These are phyloP conservation scores for Sporisorium exsertum DNA, from an alignment of 1,284 basidiomycete genomes.

Conservation along the genomic window DNA sequence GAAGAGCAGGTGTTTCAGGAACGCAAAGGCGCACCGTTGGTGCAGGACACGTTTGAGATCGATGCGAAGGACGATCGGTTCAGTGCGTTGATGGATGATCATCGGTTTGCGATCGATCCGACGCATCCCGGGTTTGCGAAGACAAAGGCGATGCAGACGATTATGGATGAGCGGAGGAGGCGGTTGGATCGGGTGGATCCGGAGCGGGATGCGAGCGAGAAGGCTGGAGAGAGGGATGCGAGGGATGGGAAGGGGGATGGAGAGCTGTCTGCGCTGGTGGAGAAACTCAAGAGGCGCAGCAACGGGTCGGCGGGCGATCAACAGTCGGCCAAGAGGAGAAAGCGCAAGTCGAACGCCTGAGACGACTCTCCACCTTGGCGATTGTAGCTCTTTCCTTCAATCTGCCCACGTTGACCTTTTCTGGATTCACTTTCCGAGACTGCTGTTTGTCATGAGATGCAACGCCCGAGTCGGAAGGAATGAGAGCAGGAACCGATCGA, in stretches of 20 bases:
- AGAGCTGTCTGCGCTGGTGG: slow-evolving; percentile 36
- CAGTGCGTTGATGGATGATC: slow-evolving; percentile 86
- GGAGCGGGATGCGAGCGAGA: background rate
- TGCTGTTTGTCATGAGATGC: background rate
- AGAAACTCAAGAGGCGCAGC: slow-evolving; percentile 37
- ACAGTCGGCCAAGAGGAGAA: slow-evolving; percentile 26
- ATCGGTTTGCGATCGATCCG: slow-evolving; percentile 94
- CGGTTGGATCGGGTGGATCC: slow-evolving; percentile 20
- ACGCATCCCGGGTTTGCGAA: slow-evolving; percentile 77
- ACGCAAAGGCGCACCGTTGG: slow-evolving; percentile 69
- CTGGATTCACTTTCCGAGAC: background rate
- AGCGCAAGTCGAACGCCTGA: slow-evolving; percentile 11
- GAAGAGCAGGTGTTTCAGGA: slow-evolving; percentile 47
- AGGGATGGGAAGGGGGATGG: background rate
- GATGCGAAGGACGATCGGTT: slow-evolving; percentile 91
- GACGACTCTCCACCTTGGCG: background rate
- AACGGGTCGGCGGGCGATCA: slow-evolving; percentile 9
- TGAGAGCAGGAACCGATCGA: background rate
- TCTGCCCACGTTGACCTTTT: background rate
- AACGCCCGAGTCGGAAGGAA: background rate
- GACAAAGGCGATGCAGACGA: slow-evolving; percentile 66
- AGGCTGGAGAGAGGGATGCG: background rate
- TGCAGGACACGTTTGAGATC: slow-evolving; percentile 76
- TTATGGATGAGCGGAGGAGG: slow-evolving; percentile 57
- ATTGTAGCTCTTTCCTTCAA: background rate